phyloP scores from a whole-genome alignment of 495 filamentous ascomycete species.

The Aspergillus leporis region DNA sequence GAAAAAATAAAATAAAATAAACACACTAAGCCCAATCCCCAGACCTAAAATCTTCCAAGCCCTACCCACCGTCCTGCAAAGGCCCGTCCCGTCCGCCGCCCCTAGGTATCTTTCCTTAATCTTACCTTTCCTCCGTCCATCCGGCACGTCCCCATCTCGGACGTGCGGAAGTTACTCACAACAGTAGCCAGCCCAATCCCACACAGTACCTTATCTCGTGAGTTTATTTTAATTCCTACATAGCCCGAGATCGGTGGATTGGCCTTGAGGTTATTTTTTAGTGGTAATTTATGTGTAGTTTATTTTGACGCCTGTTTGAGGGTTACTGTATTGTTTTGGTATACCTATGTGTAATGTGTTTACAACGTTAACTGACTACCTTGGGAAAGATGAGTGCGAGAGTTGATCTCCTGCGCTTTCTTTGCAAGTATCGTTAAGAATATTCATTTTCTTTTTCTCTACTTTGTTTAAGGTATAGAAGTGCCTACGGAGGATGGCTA shows the following conservation, averaged over 20 bases:
- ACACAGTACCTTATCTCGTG: constrained; percentile 5
- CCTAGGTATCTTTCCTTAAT: constrained; percentile 13
- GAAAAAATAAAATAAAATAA: neutral
- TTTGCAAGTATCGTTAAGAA: no score
- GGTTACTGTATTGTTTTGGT: constrained; percentile 7
- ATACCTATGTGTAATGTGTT: neutral
- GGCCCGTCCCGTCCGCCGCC: constrained; percentile 12
- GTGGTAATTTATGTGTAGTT: constrained; percentile 19
- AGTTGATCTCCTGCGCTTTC: no score
- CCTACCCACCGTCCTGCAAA: constrained; percentile 1
- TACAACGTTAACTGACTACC: neutral
- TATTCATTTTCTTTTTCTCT: no score
- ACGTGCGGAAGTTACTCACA: constrained; percentile 24
- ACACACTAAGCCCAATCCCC: neutral
- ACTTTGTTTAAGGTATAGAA: no score
- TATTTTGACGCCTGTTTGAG: constrained; percentile 25
- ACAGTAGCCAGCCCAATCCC: constrained; percentile 13
- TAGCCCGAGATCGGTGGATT: constrained; percentile 4
- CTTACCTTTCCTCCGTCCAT: constrained; percentile 4
- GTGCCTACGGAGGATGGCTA: neutral
- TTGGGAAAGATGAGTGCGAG: neutral
- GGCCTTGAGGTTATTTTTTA: constrained; percentile 12
- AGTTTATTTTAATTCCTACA: constrained; percentile 6
- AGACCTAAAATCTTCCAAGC: neutral
- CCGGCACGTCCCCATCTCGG: constrained; percentile 16